Base-by-base conservation (phyloP, 2,329 filamentous ascomycete genomes). In the Diplodia intermedia region DNA sequence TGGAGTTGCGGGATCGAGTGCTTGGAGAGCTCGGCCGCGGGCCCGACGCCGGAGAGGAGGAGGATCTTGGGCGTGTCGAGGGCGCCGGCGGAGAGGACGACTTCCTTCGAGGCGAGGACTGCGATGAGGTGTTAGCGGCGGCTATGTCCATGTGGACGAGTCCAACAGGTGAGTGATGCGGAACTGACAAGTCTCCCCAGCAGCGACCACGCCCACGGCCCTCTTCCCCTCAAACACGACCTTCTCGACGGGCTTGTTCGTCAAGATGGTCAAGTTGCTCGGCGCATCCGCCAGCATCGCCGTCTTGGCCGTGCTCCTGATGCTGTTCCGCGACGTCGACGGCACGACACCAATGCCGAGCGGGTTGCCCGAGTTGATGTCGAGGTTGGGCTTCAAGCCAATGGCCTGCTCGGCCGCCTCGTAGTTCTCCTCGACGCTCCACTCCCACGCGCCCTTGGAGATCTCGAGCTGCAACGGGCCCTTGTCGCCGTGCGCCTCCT, bases 361-460 rank as follows among this genome's bases (percentile, higher is more conserved):
- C 0, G 85, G 86, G 71, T 89, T 82, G 0, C 87, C 87, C 8
- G 83, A 85, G 70, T 89, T 89, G 49, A 86, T 81, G 70, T 89
- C 86, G 0, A 79, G 79, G 69, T 88, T 88, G 20, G 82, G 70
- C 0, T 81, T 76, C 43, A 83, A 79, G 0, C 86, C 86, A 29
- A 81, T 79, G 47, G 84, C 74, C 68, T 85, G 29, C 4, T 52
- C 79, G 50, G 71, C 71, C 18, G 73, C 70, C 66, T 72, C 54
- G 55, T 85, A 84, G 7, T 81, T 75, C 69, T 86, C 82, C 52
- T 85, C 73, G 2, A 87, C 69, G 66, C 86, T 84, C 23, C 75
- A 77, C 73, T 88, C 85, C 79, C 81, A 85, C 36, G 36, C 36
- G 68, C 83, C 79, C 1, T 73, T 70, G 2, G 82, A 81, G 69